Percentiles rank a stretch among this genome's conserved stretches.
phyloP scores from a whole-genome alignment of 192 early-diverging fungal genomes.

The Fimicolochytrium jonesii region DNA sequence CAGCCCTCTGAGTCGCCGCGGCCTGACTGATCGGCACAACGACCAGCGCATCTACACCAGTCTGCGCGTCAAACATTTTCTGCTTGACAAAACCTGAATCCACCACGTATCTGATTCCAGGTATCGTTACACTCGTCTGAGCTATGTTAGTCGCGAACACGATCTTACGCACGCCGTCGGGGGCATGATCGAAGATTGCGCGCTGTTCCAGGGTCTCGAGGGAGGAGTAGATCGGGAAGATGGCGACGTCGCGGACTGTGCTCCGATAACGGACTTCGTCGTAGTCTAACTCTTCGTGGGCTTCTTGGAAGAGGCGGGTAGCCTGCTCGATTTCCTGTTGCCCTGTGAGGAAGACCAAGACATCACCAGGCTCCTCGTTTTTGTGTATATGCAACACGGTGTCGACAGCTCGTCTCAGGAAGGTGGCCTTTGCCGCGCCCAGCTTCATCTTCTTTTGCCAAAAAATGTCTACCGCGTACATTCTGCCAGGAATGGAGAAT shows the following conservation, averaged over 20 bases:
- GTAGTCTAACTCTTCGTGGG: conserved; percentile 44
- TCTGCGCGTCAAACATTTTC: conserved; percentile 51
- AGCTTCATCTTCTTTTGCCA: conserved; percentile 54
- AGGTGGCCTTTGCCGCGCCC: conserved; percentile 33
- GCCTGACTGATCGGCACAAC: conserved; percentile 56
- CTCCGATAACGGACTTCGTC: conserved; percentile 44
- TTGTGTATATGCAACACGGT: conserved; percentile 59
- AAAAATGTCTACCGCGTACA: conserved; percentile 48
- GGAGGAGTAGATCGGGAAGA: conserved; percentile 68
- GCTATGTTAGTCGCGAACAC: conserved; percentile 62
- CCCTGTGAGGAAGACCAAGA: conserved; percentile 58
- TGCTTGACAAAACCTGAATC: conserved; percentile 62
- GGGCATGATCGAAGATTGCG: conserved; percentile 41
- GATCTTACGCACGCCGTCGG: conserved; percentile 43
- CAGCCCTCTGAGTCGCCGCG: conserved; percentile 59
- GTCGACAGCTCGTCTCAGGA: conserved; percentile 43
- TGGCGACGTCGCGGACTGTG: conserved; percentile 37
- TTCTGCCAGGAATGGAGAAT: conserved; percentile 66
- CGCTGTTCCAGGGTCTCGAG: conserved; percentile 69
- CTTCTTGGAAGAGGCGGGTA: conserved; percentile 52
- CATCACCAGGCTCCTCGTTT: conserved; percentile 40
- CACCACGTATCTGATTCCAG: conserved; percentile 59
- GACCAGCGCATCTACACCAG: conserved; percentile 49
- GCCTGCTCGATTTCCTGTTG: conserved; percentile 58
- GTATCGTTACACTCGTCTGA: conserved; percentile 58